phyloP scores from a whole-genome alignment of 2,329 filamentous ascomycete species.

The Akanthomyces dipterigenus region DNA sequence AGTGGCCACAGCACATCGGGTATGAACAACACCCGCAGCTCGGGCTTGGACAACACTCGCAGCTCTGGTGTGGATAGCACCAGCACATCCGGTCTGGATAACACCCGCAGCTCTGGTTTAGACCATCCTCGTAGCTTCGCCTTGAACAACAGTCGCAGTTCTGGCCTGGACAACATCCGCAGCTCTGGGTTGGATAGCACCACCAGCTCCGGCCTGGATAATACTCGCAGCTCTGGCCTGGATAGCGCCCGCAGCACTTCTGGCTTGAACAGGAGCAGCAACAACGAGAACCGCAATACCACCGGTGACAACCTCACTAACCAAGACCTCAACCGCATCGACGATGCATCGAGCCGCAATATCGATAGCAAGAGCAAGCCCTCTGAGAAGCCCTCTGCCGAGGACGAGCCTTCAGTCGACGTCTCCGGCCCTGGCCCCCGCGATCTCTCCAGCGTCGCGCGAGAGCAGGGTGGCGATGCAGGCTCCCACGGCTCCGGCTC shows the following conservation, averaged over 20 bases:
- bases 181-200: background rate
- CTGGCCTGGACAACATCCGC: background rate
- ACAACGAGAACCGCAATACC: background rate
- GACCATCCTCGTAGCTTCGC: background rate
- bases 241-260: background rate
- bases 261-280: too few species aligned
- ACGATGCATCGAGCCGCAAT: background rate
- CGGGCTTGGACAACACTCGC: too few species aligned
- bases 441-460: slow-evolving; percentile 32
- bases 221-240: background rate
- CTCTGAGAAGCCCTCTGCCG: slow-evolving; percentile 16
- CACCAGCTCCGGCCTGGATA: too few species aligned
- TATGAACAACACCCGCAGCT: background rate
- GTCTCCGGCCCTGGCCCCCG: slow-evolving; percentile 37
- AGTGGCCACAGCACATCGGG: background rate
- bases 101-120: background rate
- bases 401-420: slow-evolving; percentile 26
- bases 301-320: background rate
- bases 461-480: slow-evolving; percentile 27
- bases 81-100: background rate
- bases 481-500: slow-evolving; percentile 15
- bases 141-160: too few species aligned
- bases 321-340: background rate
- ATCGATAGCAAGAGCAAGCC: background rate
- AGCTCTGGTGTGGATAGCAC: background rate